Evolutionary conservation across 192 early-diverging fungal genomes (phyloP).

Genomic region (Podila epicladia): DNA sequence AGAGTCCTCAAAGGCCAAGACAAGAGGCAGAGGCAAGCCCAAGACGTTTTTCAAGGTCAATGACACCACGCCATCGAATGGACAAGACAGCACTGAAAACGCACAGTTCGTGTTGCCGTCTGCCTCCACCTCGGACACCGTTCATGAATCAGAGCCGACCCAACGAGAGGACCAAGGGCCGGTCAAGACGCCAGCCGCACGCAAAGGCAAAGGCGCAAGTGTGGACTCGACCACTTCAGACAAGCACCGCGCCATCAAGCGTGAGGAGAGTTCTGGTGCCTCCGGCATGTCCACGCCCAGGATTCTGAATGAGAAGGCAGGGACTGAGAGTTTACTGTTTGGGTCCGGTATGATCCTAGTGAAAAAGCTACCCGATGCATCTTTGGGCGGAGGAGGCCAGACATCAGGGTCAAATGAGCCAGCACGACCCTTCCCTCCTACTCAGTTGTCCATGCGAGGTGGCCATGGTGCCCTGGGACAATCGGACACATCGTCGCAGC

Average conservation of each 20-base stretch:
- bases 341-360: slow-evolving; percentile 41
- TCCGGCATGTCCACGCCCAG: not conserved
- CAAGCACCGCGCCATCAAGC: slow-evolving; percentile 1
- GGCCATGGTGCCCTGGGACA: not conserved
- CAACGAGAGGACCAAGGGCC: not conserved
- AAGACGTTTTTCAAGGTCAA: slow-evolving; percentile 1
- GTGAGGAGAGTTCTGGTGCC: not conserved
- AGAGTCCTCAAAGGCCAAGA: not conserved
- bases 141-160: not conserved
- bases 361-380: slow-evolving; percentile 17
- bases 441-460: slow-evolving; percentile 2
- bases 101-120: no score
- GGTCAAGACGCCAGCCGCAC: not conserved
- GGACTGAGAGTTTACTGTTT: slow-evolving; percentile 25
- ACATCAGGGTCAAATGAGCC: not conserved
- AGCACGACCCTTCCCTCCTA: not conserved
- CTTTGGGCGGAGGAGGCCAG: not conserved
- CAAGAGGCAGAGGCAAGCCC: slow-evolving; percentile 10
- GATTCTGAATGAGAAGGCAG: not conserved
- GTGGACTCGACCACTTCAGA: not conserved
- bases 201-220: not conserved
- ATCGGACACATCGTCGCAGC: not conserved
- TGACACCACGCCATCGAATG: not conserved
- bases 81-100: not conserved
- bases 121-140: no score